These are phyloP conservation scores for Pseudomonodictys pantanalensis DNA, from an alignment of 495 filamentous ascomycete genomes.

Conservation along the genomic window DNA sequence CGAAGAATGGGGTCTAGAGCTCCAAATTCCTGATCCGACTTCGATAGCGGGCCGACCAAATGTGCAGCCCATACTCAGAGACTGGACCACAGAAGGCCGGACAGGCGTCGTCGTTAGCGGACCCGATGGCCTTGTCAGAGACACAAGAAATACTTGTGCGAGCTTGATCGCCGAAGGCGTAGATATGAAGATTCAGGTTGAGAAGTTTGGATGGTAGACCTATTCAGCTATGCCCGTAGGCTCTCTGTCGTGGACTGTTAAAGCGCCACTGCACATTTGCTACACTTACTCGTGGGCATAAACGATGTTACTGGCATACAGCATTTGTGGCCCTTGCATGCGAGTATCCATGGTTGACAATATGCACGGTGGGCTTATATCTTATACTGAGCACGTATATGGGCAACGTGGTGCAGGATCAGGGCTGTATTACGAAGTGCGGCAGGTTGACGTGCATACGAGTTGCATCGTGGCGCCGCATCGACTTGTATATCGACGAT, in stretches of 20 bases:
- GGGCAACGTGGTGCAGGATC: too few relatives aligned
- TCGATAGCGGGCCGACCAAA: constrained; percentile 53
- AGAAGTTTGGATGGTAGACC: constrained; percentile 43
- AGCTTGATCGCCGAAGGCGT: constrained; percentile 38
- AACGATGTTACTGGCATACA: constrained; percentile 3
- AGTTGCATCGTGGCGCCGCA: too few relatives aligned
- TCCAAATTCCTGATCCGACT: constrained; percentile 54
- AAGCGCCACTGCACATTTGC: too few relatives aligned
- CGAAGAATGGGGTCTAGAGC: constrained; percentile 45
- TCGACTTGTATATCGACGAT: too few relatives aligned
- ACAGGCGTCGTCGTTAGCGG: constrained; percentile 53
- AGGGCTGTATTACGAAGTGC: too few relatives aligned
- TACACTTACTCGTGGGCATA: neutral
- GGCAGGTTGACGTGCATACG: too few relatives aligned
- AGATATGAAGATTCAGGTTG: constrained; percentile 36
- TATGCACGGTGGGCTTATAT: too few relatives aligned
- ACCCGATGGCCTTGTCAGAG: constrained; percentile 54
- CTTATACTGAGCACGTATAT: too few relatives aligned
- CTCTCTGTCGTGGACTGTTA: too few relatives aligned
- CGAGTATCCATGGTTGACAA: too few relatives aligned
- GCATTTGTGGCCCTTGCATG: too few relatives aligned
- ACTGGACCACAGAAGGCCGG: constrained; percentile 39
- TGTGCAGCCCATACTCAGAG: constrained; percentile 39
- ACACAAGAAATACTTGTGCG: constrained; percentile 53
- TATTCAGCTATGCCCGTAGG: too few relatives aligned